A percentile compares a stretch with the other conserved stretches of the same genome.
Conservation (phyloP, 1,284 basidiomycete genomes). For the Earliella scabrosa region DNA sequence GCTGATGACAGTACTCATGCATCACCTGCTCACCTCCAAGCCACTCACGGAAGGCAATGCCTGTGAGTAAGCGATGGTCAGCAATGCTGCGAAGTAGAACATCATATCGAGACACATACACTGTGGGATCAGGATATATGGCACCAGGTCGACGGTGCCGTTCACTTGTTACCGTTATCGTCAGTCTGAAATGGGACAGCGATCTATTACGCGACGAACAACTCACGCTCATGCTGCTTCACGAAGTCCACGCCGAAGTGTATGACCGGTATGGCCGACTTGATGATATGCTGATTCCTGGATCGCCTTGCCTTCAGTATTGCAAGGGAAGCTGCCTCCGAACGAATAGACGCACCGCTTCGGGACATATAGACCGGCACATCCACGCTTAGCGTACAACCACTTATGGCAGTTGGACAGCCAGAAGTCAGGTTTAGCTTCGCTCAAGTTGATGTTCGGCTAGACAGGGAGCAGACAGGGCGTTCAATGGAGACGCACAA, state of each 20-base stretch:
- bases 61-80: constrained; percentile 38
- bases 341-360: constrained; percentile 60
- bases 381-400: constrained; percentile 75
- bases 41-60: constrained; percentile 78
- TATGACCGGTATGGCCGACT: constrained; percentile 76
- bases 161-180: constrained; percentile 57
- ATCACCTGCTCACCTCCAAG: constrained; percentile 86
- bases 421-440: constrained; percentile 78
- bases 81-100: background rate
- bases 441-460: constrained; percentile 60
- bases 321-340: too few species aligned
- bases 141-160: constrained; percentile 64
- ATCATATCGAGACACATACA: constrained; percentile 40
- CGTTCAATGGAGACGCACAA: too few species aligned
- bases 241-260: constrained; percentile 67
- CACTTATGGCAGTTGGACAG: constrained; percentile 88
- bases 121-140: constrained; percentile 55
- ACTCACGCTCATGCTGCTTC: constrained; percentile 62
- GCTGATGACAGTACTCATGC: constrained; percentile 72
- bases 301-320: too few species aligned
- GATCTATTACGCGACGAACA: background rate
- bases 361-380: constrained; percentile 80
- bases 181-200: background rate
- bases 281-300: constrained; percentile 82
- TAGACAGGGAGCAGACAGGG: too few species aligned